Conservation (phyloP, 2,329 filamentous ascomycete genomes). For the Monilinia vaccinii-corymbosi region DNA sequence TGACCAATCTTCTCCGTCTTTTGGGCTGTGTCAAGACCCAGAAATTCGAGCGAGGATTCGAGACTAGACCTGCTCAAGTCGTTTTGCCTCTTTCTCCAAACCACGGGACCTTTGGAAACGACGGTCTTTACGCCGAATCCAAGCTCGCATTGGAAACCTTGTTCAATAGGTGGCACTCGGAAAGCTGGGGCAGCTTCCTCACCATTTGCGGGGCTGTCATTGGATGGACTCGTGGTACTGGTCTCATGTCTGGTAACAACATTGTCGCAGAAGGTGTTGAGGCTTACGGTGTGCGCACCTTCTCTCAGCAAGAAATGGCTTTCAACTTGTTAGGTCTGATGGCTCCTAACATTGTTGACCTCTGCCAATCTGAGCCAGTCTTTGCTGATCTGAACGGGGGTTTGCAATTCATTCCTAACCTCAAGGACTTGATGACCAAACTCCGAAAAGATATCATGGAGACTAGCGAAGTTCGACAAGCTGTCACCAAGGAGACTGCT, state of each 20-base stretch:
- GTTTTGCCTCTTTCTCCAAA: slow-evolving; percentile 94
- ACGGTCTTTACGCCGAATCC: slow-evolving; percentile 96
- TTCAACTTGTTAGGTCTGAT: slow-evolving; percentile 97
- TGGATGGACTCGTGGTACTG: slow-evolving; percentile 96
- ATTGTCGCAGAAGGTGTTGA: slow-evolving; percentile 95
- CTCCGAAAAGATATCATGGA: slow-evolving; percentile 92
- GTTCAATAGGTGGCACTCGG: slow-evolving; percentile 97
- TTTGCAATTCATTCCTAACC: slow-evolving; percentile 91
- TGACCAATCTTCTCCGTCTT: slow-evolving; percentile 90
- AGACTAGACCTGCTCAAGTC: slow-evolving; percentile 93
- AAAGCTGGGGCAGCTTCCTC: slow-evolving; percentile 95
- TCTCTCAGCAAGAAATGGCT: slow-evolving; percentile 99
- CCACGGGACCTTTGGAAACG: slow-evolving; percentile 96
- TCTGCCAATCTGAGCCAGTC: slow-evolving; percentile 91
- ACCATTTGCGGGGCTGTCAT: slow-evolving; percentile 98
- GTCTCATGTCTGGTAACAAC: slow-evolving; percentile 97
- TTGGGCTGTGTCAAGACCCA: slow-evolving; percentile 85
- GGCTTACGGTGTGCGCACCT: slow-evolving; percentile 91
- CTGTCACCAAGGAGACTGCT: slow-evolving; percentile 89
- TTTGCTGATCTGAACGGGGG: slow-evolving; percentile 97
- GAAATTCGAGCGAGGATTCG: slow-evolving; percentile 79
- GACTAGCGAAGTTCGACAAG: slow-evolving; percentile 85
- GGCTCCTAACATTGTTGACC: slow-evolving; percentile 85
- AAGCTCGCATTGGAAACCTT: slow-evolving; percentile 95
- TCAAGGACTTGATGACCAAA: slow-evolving; percentile 89